Conservation (phyloP, 805 yeast genomes). For the Blastobotrys robertii region DNA sequence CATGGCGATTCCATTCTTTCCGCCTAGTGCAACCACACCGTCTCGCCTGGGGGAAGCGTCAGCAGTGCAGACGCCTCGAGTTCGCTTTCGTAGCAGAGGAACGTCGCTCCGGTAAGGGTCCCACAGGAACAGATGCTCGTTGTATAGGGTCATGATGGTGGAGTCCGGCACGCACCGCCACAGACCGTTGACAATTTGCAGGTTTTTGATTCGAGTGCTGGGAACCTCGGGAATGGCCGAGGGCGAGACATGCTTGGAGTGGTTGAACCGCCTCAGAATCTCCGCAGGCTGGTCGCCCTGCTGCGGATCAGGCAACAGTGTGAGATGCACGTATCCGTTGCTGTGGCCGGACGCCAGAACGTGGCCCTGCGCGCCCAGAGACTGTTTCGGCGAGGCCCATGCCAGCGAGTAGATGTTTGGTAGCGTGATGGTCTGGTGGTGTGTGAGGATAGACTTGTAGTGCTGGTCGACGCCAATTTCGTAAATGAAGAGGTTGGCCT, state of each 20-base stretch:
- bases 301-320: slow-evolving; percentile 51
- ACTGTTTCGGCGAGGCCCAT: slow-evolving; percentile 30
- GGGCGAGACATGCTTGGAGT: slow-evolving; percentile 45
- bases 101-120: slow-evolving; percentile 49
- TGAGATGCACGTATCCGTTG: slow-evolving; percentile 64
- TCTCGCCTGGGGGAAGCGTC: slow-evolving; percentile 39
- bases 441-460: slow-evolving; percentile 33
- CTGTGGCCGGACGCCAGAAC: slow-evolving; percentile 57
- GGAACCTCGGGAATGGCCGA: slow-evolving; percentile 11
- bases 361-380: slow-evolving; percentile 35
- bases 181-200: slow-evolving; percentile 31
- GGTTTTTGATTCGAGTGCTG: slow-evolving; percentile 26
- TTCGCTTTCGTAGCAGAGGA: slow-evolving; percentile 47
- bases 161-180: slow-evolving; percentile 38
- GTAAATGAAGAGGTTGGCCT: slow-evolving; percentile 43
- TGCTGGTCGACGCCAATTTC: slow-evolving; percentile 31
- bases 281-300: slow-evolving; percentile 49
- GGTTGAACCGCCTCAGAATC: slow-evolving; percentile 70
- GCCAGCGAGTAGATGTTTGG: slow-evolving; percentile 41
- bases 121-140: slow-evolving; percentile 69
- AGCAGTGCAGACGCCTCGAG: slow-evolving; percentile 41
- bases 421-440: slow-evolving; percentile 48
- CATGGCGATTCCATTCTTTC: slow-evolving; percentile 60
- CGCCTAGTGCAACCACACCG: slow-evolving; percentile 51
- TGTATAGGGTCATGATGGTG: slow-evolving; percentile 52